Conservation (phyloP, 2,329 filamentous ascomycete genomes). For the Cordyceps sp. region DNA sequence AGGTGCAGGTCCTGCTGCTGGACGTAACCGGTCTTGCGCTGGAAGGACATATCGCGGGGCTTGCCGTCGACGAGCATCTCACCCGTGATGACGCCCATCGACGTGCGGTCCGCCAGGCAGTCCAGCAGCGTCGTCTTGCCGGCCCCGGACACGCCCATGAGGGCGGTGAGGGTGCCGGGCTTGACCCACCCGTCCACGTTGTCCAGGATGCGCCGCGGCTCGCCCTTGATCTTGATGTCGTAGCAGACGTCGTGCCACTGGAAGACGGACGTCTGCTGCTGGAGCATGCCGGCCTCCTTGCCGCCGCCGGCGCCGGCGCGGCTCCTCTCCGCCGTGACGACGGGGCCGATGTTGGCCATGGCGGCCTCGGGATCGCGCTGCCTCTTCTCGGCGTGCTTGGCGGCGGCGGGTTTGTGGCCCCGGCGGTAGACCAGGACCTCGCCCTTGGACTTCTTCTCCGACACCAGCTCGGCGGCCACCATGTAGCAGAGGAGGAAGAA, state of each 20-base stretch:
- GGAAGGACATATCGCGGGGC: slow-evolving; percentile 65
- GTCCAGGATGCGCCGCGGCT: slow-evolving; percentile 61
- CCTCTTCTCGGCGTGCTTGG: slow-evolving; percentile 40
- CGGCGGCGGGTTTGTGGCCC: slow-evolving; percentile 43
- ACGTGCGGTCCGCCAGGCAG: slow-evolving; percentile 68
- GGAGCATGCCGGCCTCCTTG: slow-evolving; percentile 24
- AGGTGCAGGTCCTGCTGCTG: slow-evolving; percentile 88
- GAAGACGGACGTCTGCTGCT: slow-evolving; percentile 57
- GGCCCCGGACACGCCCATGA: slow-evolving; percentile 88
- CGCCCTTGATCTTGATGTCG: slow-evolving; percentile 60
- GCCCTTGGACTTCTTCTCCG: slow-evolving; percentile 54
- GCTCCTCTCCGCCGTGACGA: slow-evolving; percentile 26
- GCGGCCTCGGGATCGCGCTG: slow-evolving; percentile 43
- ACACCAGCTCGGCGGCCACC: slow-evolving; percentile 46
- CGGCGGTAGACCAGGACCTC: slow-evolving; percentile 62
- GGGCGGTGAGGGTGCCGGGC: slow-evolving; percentile 72
- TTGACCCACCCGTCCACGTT: slow-evolving; percentile 89
- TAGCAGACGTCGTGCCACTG: slow-evolving; percentile 76
- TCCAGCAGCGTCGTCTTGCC: slow-evolving; percentile 87
- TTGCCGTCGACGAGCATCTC: slow-evolving; percentile 56
- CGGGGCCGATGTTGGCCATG: slow-evolving; percentile 29
- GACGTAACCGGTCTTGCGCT: slow-evolving; percentile 82
- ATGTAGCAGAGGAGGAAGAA: slow-evolving; percentile 48
- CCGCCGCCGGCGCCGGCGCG: slow-evolving; percentile 15
- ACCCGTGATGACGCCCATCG: slow-evolving; percentile 76